Percentiles rank a stretch among this genome's conserved stretches.
Conservation (phyloP, 2,329 filamentous ascomycete species). For the Macrophomina tecta region DNA sequence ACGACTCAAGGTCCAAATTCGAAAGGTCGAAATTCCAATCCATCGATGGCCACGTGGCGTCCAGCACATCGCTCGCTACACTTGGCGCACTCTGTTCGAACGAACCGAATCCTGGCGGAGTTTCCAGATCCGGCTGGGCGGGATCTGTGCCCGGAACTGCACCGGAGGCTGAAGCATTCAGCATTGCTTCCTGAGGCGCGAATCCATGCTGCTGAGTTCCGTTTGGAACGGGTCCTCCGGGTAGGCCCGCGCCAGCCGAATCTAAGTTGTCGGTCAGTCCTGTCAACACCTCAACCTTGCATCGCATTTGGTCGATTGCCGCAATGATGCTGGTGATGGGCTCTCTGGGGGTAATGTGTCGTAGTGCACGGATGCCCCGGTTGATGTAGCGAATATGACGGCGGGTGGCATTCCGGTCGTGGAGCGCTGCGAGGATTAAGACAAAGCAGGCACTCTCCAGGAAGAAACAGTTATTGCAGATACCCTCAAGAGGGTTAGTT, state of each 20-base stretch:
- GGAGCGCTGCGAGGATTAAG: constrained; percentile 22
- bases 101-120: constrained; percentile 5
- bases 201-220: neutral
- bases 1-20: constrained; percentile 24
- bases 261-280: neutral
- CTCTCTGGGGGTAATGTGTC: constrained; percentile 14
- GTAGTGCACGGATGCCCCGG: constrained; percentile 20
- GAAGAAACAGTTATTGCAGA: constrained; percentile 28
- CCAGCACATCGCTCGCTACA: constrained; percentile 17
- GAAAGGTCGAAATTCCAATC: constrained; percentile 29
- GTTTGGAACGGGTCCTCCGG: neutral
- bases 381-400: constrained; percentile 25
- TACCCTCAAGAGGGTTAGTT: neutral
- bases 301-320: constrained; percentile 19
- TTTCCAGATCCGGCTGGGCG: constrained; percentile 11
- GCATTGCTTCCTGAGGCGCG: neutral
- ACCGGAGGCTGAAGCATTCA: neutral
- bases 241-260: neutral
- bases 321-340: constrained; percentile 25
- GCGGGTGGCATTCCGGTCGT: constrained; percentile 13
- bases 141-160: constrained; percentile 7
- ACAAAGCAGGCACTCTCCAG: constrained; percentile 27
- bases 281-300: constrained; percentile 20
- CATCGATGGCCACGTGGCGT: constrained; percentile 22
- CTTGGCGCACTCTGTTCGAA: constrained; percentile 19